These are phyloP conservation scores for Metahyphopichia silvanorum DNA, from an alignment of 805 yeast genomes.

Conservation along the genomic window DNA sequence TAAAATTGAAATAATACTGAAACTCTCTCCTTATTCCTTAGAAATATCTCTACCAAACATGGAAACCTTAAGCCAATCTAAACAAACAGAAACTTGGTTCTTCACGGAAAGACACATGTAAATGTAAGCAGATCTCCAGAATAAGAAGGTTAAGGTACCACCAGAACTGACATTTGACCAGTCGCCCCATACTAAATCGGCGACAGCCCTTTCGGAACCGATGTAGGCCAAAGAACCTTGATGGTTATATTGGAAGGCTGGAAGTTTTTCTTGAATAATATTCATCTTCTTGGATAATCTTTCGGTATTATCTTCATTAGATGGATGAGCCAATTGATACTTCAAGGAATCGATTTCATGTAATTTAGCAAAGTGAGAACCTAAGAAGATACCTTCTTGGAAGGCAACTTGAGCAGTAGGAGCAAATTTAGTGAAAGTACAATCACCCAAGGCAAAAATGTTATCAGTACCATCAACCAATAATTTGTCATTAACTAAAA, in stretches of 20 bases:
- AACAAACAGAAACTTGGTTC: slow-evolving; percentile 79
- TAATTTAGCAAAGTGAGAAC: slow-evolving; percentile 62
- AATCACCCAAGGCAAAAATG: slow-evolving; percentile 90
- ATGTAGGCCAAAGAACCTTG: slow-evolving; percentile 93
- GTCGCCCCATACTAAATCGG: slow-evolving; percentile 78
- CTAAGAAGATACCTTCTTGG: slow-evolving; percentile 86
- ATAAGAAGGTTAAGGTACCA: slow-evolving; percentile 82
- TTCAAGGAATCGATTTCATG: slow-evolving; percentile 59
- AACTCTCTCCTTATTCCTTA: slow-evolving; percentile 70
- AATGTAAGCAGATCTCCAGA: slow-evolving; percentile 94
- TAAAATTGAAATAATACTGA: no score
- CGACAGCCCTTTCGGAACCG: slow-evolving; percentile 91
- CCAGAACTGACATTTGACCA: slow-evolving; percentile 79
- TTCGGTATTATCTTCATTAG: slow-evolving; percentile 40
- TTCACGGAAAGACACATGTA: slow-evolving; percentile 88
- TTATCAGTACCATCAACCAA: slow-evolving; percentile 80
- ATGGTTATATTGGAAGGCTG: slow-evolving; percentile 77
- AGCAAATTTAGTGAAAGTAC: slow-evolving; percentile 86
- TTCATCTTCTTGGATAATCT: slow-evolving; percentile 46
- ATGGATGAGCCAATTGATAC: slow-evolving; percentile 38
- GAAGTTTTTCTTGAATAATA: slow-evolving; percentile 39
- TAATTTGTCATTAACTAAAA: slow-evolving; percentile 77
- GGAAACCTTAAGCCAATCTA: slow-evolving; percentile 87
- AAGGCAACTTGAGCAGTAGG: slow-evolving; percentile 98
- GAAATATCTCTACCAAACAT: slow-evolving; percentile 93